Percentiles rank a stretch among this genome's conserved stretches.
Conservation (phyloP, 352 stramenopile genomes). For the Phytophthora sansomeana region DNA sequence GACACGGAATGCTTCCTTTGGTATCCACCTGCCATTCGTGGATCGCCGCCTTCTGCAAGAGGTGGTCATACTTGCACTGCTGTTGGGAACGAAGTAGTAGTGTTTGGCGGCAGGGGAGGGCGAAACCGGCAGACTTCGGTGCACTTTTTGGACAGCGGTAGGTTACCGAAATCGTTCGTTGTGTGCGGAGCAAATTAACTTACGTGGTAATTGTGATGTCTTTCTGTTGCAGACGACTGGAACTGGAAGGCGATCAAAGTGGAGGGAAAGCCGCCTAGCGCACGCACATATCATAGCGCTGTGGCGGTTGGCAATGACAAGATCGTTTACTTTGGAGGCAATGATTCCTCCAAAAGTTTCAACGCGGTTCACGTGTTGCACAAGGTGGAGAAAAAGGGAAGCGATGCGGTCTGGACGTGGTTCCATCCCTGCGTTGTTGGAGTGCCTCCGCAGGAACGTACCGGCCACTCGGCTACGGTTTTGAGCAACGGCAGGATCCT, state of each 20-base stretch:
- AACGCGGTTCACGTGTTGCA: conserved; percentile 93
- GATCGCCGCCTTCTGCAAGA: conserved; percentile 62
- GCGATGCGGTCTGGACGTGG: conserved; percentile 79
- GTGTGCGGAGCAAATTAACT: not conserved
- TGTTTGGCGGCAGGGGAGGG: conserved; percentile 81
- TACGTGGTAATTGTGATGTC: conserved; percentile 1
- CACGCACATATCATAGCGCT: conserved; percentile 93
- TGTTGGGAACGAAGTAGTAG: conserved; percentile 77
- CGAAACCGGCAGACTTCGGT: conserved; percentile 80
- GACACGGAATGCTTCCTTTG: conserved; percentile 95
- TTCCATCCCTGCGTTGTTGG: conserved; percentile 86
- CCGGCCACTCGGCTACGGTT: conserved; percentile 91
- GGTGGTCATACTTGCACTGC: conserved; percentile 83
- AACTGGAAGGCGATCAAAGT: conserved; percentile 90
- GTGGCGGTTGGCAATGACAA: conserved; percentile 63
- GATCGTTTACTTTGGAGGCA: conserved; percentile 95
- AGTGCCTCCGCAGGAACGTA: conserved; percentile 75
- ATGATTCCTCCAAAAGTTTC: conserved; percentile 93
- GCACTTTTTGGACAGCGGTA: conserved; percentile 78
- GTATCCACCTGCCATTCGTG: conserved; percentile 91
- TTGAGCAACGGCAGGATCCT: conserved; percentile 89
- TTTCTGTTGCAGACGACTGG: conserved; percentile 73
- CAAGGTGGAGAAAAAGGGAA: conserved; percentile 39
- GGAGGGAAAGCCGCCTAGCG: conserved; percentile 86
- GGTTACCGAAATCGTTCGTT: conserved; percentile 4